A percentile compares a stretch with the other conserved stretches of the same genome.
Conservation (phyloP, 805 yeast genomes). For the Kodamaea fukazawae region DNA sequence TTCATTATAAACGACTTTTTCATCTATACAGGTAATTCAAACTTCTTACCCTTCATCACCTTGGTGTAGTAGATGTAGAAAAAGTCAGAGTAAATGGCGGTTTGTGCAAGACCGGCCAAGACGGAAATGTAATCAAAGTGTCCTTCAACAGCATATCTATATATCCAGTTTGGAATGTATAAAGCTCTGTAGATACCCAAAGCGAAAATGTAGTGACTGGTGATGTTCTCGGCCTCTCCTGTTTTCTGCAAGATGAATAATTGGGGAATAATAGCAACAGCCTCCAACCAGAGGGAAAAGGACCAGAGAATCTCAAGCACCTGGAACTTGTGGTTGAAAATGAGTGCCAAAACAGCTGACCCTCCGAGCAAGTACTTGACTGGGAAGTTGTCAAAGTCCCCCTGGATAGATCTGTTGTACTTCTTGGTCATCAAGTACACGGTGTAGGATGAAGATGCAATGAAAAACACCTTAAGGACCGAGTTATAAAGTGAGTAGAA, state of each 20-base stretch:
- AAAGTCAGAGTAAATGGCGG: slow-evolving; percentile 88
- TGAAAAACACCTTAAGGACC: slow-evolving; percentile 77
- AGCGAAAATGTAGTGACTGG: slow-evolving; percentile 91
- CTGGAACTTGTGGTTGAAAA: slow-evolving; percentile 66
- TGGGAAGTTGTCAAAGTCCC: slow-evolving; percentile 68
- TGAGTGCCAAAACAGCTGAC: slow-evolving; percentile 49
- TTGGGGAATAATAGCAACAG: slow-evolving; percentile 91
- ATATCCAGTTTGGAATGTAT: slow-evolving; percentile 93
- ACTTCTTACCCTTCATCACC: slow-evolving; percentile 76
- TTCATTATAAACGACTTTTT: too few species aligned
- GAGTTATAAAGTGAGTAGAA: slow-evolving; percentile 72
- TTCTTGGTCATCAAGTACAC: slow-evolving; percentile 65
- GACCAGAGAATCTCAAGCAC: slow-evolving; percentile 75
- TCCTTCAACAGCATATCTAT: slow-evolving; percentile 68
- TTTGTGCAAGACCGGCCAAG: slow-evolving; percentile 80
- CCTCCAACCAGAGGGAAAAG: slow-evolving; percentile 88
- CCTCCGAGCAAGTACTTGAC: slow-evolving; percentile 68
- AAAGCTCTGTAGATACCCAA: slow-evolving; percentile 86
- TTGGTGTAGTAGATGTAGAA: slow-evolving; percentile 81
- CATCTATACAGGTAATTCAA: slow-evolving; percentile 62
- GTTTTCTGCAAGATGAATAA: slow-evolving; percentile 84
- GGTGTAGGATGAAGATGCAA: slow-evolving; percentile 71
- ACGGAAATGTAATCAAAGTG: slow-evolving; percentile 69
- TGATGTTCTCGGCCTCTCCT: slow-evolving; percentile 83
- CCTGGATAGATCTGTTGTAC: slow-evolving; percentile 58